phyloP scores from a whole-genome alignment of 345 rosid species.

The Populus nigra region DNA sequence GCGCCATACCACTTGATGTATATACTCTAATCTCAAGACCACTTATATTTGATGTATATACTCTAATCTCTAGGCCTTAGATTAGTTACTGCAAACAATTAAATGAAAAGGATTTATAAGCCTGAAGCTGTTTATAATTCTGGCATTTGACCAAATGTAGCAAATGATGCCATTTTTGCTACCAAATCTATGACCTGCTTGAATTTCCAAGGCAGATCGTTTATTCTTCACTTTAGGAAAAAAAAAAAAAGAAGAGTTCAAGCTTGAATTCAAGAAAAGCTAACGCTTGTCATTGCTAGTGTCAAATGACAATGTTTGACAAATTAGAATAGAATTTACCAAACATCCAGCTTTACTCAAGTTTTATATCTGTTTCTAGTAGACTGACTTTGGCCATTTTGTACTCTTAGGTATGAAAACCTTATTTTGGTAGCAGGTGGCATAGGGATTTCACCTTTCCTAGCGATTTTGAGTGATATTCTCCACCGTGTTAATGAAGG shows the following conservation, averaged over 20 bases:
- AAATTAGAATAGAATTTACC: background rate
- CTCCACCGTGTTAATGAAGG: slow-evolving; percentile 63
- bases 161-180: too few relatives aligned
- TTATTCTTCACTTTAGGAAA: too few relatives aligned
- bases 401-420: slow-evolving; percentile 64
- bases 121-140: background rate
- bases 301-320: too few relatives aligned
- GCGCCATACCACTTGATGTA: slow-evolving; percentile 75
- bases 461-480: slow-evolving; percentile 78
- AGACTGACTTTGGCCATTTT: background rate
- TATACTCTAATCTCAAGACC: slow-evolving; percentile 7
- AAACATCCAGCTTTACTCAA: background rate
- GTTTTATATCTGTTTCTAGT: background rate
- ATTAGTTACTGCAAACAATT: background rate
- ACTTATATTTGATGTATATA: background rate
- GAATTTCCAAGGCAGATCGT: too few relatives aligned
- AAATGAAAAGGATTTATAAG: background rate
- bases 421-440: slow-evolving; percentile 90
- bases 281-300: too few relatives aligned
- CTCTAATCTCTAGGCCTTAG: slow-evolving; percentile 3
- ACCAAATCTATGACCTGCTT: too few relatives aligned
- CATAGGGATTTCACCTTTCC: slow-evolving; percentile 83
- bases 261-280: too few relatives aligned
- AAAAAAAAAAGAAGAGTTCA: too few relatives aligned
- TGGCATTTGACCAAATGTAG: too few relatives aligned